Evolutionary conservation across 768 basidiomycete species (phyloP).

Genomic region (Thelephora aurantiotincta): DNA sequence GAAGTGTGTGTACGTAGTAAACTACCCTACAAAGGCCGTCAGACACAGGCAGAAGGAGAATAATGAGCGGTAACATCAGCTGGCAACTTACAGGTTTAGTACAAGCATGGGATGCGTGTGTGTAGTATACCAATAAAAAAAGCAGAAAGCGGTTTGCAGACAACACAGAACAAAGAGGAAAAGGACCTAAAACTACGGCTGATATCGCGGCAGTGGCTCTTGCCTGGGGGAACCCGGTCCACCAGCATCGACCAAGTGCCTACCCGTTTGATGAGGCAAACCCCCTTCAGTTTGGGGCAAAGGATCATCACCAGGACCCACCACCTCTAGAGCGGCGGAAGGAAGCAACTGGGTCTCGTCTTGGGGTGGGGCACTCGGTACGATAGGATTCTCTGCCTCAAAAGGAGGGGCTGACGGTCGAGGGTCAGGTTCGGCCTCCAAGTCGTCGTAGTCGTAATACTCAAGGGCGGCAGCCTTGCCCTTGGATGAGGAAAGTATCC

Average conservation of each 20-base stretch:
- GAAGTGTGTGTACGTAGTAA: too few species aligned
- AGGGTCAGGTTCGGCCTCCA: conserved; percentile 6
- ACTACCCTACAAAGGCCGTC: too few species aligned
- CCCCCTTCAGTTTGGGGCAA: neutral
- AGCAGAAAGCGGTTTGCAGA: too few species aligned
- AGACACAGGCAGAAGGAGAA: too few species aligned
- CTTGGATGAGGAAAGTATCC: conserved; percentile 11
- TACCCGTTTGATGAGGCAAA: neutral
- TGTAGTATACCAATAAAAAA: too few species aligned
- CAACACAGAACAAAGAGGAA: too few species aligned
- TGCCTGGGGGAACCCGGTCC: neutral
- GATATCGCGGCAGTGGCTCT: neutral
- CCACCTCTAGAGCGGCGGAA: neutral
- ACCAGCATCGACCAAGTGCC: neutral
- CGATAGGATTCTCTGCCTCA: conserved; percentile 1
- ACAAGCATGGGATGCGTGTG: too few species aligned
- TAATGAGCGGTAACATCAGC: too few species aligned
- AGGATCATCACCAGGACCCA: neutral
- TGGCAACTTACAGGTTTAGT: too few species aligned
- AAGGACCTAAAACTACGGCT: neutral
- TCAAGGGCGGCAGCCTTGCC: conserved; percentile 8
- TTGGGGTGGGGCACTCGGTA: neutral
- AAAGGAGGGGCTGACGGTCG: conserved; percentile 14
- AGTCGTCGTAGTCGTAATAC: conserved; percentile 5
- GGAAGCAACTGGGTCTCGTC: too few species aligned